Evolutionary conservation across 192 early-diverging fungal genomes (phyloP), one percentile per base, ranked within the genome.

Genomic region (Gaertneriomyces semiglobifer): DNA sequence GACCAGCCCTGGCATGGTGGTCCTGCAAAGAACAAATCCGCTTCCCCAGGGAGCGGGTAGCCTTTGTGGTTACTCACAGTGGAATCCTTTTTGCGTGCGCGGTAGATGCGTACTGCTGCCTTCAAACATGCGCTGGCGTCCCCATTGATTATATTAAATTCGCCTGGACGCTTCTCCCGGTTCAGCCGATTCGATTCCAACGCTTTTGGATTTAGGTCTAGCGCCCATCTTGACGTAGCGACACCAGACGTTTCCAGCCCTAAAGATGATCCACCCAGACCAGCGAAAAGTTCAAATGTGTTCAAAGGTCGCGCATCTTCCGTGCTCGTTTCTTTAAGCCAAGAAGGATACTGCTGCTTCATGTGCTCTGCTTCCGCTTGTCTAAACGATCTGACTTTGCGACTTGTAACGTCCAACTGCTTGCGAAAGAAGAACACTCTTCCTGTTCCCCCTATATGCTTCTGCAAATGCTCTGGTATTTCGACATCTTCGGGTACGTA

Each of bases 171-270:
- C 10, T 2, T 14, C 38, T 43, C 8, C 10, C 4, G 59, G 59
- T 60, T 33, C 25, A 33, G 25, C 25, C 25, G 12, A 4, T 60
- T 60, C 1, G 59, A 39, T 8, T 33, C n/a, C 3, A 60, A 43
- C 0, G 42, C 59, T n/a, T 43, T 12, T 8, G 11, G 39, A 43
- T 60, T 44, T 14, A 44, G 9, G 44, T 60, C 59, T 41, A 60
- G 19, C 2, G 59, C 59, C 59, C 59, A 60, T 14, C n/a, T 43
- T 41, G 59, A 44, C 1, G 10, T 11, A 44, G 38, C 2, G 59
- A 19, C 59, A 60, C 59, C 59, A 14, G 59, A 60, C 59, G 44
- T 16, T 12, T 60, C 59, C 59, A 60, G 41, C 11, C 59, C 59
- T 7, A 60, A 19, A 14, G 38, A 33, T 12, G 42, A 44, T 12